These are phyloP conservation scores for Yamagishiella unicocca DNA, from an alignment of 139 green algal species.

Conservation along the genomic window DNA sequence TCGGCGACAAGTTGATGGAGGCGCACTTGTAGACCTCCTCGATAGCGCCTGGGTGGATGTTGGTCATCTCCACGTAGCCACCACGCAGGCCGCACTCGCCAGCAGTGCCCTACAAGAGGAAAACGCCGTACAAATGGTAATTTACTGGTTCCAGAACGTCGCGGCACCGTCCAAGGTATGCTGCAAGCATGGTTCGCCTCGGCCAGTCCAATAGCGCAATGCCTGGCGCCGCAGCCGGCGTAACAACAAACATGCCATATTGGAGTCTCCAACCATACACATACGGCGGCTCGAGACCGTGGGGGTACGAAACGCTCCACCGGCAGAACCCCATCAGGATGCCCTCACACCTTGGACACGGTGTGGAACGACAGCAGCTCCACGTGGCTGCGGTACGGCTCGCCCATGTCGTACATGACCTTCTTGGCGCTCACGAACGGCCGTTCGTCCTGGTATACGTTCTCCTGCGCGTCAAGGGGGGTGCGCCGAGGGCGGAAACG, in stretches of 20 bases:
- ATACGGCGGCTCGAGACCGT: too few relatives aligned
- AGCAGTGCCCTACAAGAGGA: slow-evolving; percentile 59
- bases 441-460: slow-evolving; percentile 77
- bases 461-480: too few relatives aligned
- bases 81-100: slow-evolving; percentile 87
- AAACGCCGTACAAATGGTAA: not conserved
- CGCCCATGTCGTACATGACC: slow-evolving; percentile 82
- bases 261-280: too few relatives aligned
- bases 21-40: slow-evolving; percentile 91
- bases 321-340: too few relatives aligned
- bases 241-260: too few relatives aligned
- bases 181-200: too few relatives aligned
- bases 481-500: too few relatives aligned
- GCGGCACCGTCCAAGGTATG: too few relatives aligned
- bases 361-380: slow-evolving; percentile 89
- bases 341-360: slow-evolving; percentile 80
- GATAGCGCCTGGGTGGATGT: slow-evolving; percentile 82
- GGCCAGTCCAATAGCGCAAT: too few relatives aligned
- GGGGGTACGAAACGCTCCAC: too few relatives aligned
- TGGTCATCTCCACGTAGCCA: slow-evolving; percentile 90
- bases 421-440: slow-evolving; percentile 90
- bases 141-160: too few relatives aligned
- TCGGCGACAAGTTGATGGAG: slow-evolving; percentile 89
- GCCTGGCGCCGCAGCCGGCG: too few relatives aligned
- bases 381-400: slow-evolving; percentile 64